phyloP scores from a whole-genome alignment of 495 filamentous ascomycete genomes.

The Aspergillus steynii region DNA sequence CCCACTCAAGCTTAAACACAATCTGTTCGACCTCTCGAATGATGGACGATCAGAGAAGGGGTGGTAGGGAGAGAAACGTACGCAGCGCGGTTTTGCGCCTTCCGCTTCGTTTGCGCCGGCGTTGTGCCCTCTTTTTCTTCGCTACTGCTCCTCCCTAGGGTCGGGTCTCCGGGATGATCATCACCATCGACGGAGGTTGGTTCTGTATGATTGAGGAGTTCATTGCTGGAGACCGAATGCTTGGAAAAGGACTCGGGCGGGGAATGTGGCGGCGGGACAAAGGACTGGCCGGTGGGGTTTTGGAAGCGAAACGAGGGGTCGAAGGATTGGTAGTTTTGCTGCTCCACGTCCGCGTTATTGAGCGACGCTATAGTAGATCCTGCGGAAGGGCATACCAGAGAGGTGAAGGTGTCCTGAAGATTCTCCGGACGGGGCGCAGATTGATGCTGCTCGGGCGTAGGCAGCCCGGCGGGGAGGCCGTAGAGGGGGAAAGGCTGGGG shows the following conservation, averaged over 20 bases:
- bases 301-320: slow-evolving; percentile 38
- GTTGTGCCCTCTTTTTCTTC: slow-evolving; percentile 71
- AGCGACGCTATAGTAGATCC: neutral
- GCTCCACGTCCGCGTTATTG: neutral
- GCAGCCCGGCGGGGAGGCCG: slow-evolving; percentile 35
- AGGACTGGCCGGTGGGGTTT: slow-evolving; percentile 28
- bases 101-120: slow-evolving; percentile 81
- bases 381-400: slow-evolving; percentile 23
- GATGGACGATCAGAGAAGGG: neutral
- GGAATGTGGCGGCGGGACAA: slow-evolving; percentile 42
- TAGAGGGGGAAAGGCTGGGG: slow-evolving; percentile 41
- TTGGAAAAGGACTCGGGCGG: slow-evolving; percentile 47
- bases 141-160: slow-evolving; percentile 46
- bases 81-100: slow-evolving; percentile 96
- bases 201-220: slow-evolving; percentile 24
- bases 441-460: slow-evolving; percentile 37
- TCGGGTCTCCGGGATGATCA: slow-evolving; percentile 25
- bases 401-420: slow-evolving; percentile 29
- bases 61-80: slow-evolving; percentile 51
- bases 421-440: slow-evolving; percentile 26
- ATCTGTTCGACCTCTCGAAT: neutral
- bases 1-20: neutral
- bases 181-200: slow-evolving; percentile 36
- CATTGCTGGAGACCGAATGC: slow-evolving; percentile 37
- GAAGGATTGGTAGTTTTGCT: slow-evolving; percentile 39